Evolutionary conservation across 208 protist genomes (phyloP).

Genomic region (Leishmania braziliensis): DNA sequence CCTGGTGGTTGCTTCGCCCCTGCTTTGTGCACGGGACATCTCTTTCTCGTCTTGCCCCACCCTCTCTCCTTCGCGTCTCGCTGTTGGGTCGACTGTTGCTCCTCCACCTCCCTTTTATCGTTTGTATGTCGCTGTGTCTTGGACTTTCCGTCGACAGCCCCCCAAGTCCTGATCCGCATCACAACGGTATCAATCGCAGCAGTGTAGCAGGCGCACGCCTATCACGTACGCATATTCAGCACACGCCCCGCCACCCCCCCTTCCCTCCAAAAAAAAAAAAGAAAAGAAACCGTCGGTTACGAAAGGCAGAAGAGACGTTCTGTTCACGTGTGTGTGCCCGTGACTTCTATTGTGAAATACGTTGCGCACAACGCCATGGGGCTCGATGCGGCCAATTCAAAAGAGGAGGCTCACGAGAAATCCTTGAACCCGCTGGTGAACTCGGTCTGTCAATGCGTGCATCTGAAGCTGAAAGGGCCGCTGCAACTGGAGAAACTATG

Average conservation of each 20-base stretch:
- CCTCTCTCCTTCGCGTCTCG: background rate
- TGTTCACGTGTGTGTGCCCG: background rate
- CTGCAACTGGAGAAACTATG: slow-evolving; percentile 35
- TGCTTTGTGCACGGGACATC: background rate
- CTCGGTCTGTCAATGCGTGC: slow-evolving; percentile 47
- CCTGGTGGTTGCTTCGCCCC: no score
- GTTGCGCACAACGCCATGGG: slow-evolving; percentile 7
- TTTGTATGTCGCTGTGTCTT: background rate
- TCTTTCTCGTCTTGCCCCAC: background rate
- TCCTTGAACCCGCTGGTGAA: slow-evolving; percentile 36
- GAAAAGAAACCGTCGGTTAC: background rate
- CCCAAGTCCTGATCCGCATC: background rate
- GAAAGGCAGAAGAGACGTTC: background rate
- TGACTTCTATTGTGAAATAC: background rate
- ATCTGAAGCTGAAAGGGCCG: slow-evolving; percentile 38
- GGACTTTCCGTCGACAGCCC: background rate
- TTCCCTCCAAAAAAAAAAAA: background rate
- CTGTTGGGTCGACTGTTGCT: background rate
- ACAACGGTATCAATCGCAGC: background rate
- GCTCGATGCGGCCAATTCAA: slow-evolving; percentile 1
- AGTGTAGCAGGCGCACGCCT: background rate
- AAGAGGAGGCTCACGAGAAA: slow-evolving; percentile 4
- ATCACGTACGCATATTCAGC: background rate
- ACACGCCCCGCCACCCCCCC: background rate
- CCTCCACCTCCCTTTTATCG: background rate